Evolutionary conservation across 148 eudicot species (phyloP).

Genomic region (Chenopodium berlandieri): DNA sequence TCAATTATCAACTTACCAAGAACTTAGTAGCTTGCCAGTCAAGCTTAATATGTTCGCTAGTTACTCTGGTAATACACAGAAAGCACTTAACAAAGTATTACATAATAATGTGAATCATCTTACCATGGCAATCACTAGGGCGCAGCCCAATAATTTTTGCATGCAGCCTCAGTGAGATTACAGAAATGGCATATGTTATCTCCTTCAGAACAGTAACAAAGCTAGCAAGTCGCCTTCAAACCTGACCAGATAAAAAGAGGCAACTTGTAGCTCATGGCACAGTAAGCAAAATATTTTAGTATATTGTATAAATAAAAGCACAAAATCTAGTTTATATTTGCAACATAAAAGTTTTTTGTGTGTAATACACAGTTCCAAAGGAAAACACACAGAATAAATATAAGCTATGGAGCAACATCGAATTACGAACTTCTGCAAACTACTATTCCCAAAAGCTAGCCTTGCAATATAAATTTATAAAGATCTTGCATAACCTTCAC

Average conservation of each 20-base stretch:
- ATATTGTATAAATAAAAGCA: too few relatives aligned
- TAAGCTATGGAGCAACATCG: background rate
- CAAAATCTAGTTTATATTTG: background rate
- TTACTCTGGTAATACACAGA: background rate
- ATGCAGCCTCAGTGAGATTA: slow-evolving; percentile 73
- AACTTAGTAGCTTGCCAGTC: background rate
- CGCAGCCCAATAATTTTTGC: slow-evolving; percentile 46
- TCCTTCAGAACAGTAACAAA: slow-evolving; percentile 97
- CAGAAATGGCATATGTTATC: slow-evolving; percentile 89
- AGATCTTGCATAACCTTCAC: background rate
- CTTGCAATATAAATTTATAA: background rate
- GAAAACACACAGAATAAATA: background rate
- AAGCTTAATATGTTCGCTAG: background rate
- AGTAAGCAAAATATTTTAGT: too few relatives aligned
- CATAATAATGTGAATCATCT: slow-evolving; percentile 14
- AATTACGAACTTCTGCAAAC: background rate
- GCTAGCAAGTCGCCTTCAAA: slow-evolving; percentile 84
- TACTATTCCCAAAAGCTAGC: background rate
- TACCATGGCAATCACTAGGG: slow-evolving; percentile 44
- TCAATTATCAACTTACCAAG: background rate
- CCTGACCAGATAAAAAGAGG: slow-evolving; percentile 41
- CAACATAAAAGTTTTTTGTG: background rate
- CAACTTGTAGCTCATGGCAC: background rate
- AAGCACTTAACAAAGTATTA: background rate
- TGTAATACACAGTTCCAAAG: background rate